These are phyloP conservation scores for Takashimella koratensis DNA, from an alignment of 1,284 basidiomycete species.

Conservation along the genomic window DNA sequence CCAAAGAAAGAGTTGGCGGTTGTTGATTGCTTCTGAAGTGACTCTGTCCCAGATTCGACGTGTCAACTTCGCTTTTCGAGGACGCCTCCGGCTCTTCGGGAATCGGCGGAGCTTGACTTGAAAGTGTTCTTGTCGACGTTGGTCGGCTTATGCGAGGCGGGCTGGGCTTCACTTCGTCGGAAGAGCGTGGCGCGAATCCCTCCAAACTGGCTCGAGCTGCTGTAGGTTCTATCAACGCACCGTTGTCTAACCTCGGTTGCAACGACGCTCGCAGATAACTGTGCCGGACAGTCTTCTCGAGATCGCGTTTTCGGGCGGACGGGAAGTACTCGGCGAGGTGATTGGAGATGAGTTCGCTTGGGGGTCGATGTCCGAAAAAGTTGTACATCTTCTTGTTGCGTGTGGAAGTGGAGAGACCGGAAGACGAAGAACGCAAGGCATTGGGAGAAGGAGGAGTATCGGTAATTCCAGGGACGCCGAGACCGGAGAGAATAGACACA, in stretches of 20 bases:
- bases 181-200: neutral
- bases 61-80: conserved; percentile 6
- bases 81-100: conserved; percentile 35
- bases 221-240: neutral
- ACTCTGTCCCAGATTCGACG: conserved; percentile 17
- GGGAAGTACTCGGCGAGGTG: conserved; percentile 97
- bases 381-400: conserved; percentile 66
- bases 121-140: conserved; percentile 16
- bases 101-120: conserved; percentile 29
- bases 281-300: conserved; percentile 74
- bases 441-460: conserved; percentile 53
- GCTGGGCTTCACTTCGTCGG: conserved; percentile 2
- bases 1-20: neutral
- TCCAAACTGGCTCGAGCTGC: conserved; percentile 3
- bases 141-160: conserved; percentile 24
- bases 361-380: conserved; percentile 97
- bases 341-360: conserved; percentile 94
- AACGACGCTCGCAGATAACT: conserved; percentile 47
- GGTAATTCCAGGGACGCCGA: conserved; percentile 73
- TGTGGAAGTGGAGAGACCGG: conserved; percentile 39
- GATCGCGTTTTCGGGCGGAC: conserved; percentile 78
- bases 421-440: conserved; percentile 41
- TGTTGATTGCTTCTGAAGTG: neutral
- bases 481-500: conserved; percentile 86
- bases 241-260: neutral